Base-by-base conservation (phyloP, 2,329 filamentous ascomycete species). In the Elsinoe fawcettii region DNA sequence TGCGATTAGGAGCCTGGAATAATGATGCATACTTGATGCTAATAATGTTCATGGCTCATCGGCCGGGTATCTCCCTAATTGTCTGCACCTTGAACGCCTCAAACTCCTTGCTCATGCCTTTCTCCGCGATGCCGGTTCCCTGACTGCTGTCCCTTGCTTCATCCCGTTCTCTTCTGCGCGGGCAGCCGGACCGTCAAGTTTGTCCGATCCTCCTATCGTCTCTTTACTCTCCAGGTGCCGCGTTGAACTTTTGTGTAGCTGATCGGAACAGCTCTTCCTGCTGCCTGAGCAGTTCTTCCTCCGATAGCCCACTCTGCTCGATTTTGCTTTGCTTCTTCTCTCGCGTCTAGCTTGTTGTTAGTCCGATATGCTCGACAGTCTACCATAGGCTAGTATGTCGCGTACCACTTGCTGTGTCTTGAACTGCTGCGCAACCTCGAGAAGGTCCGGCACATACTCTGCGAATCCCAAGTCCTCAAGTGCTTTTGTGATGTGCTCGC, bases 291-390 rank as follows among this genome's bases (percentile, higher is more conserved):
- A 99, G 79, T 71, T 99, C 88, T 65, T 96, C 93, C 69, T 95
- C 85, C 0, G 88, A 88, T 75, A 97, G 80, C 56, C 92, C 92
- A 69, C 90, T 96, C 70, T 93, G 87, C 66, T 96, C 92, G 67
- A 97, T 90, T 75, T 97, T 97, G 73, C 91, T 95, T 63, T 91
- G 87, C 74, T 96, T 96, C 79, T 95, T 95, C 75, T 99, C 93
- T 49, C 92, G 87, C 27, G 87, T 89, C 90, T 96, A 67, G 60
- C 59, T 16, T 59, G 49, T 22, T 41, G 36, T 54, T 41, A 32
- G 36, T 44, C 18, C 30, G 56, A 44, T 55, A 22, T 64, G 56
- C 36, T 57, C 55, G 37, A 41, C 12, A 8, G 8, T 25, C 18
- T 37, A 5, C 57, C 37, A 57, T 46, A n/a, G n/a, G n/a, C n/a